A percentile compares a stretch with the other conserved stretches of the same genome.
Conservation (phyloP, 1,284 basidiomycete genomes). For the Psilocybe mexicana region DNA sequence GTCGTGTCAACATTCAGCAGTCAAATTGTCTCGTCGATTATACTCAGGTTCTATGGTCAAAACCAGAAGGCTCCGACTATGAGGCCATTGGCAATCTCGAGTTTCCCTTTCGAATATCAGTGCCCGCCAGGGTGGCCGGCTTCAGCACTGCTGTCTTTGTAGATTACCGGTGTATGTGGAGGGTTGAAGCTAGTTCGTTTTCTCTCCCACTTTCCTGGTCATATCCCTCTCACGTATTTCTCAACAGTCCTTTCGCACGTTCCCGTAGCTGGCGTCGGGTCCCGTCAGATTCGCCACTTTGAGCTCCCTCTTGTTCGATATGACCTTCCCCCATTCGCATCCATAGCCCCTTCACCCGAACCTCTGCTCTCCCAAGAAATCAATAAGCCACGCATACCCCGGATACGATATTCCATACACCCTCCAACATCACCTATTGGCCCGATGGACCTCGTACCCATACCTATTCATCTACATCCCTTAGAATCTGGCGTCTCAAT, state of each 20-base stretch:
- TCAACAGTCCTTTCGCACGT: conserved; percentile 57
- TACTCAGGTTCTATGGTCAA: conserved; percentile 65
- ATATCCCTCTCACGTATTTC: conserved; percentile 18
- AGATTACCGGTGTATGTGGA: conserved; percentile 79
- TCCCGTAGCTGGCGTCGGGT: conserved; percentile 64
- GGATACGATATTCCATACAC: conserved; percentile 50
- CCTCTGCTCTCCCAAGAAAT: conserved; percentile 40
- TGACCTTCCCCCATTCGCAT: conserved; percentile 47
- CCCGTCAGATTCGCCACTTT: conserved; percentile 63
- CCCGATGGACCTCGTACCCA: conserved; percentile 56
- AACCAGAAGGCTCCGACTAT: conserved; percentile 55
- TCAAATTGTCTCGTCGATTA: conserved; percentile 69
- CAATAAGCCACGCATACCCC: conserved; percentile 46
- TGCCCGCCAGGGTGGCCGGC: conserved; percentile 65
- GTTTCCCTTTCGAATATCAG: conserved; percentile 65
- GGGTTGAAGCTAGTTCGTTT: conserved; percentile 74
- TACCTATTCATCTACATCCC: conserved; percentile 51
- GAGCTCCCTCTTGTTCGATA: conserved; percentile 69
- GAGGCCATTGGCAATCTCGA: conserved; percentile 64
- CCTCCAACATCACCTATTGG: conserved; percentile 50
- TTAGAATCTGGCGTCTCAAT: conserved; percentile 49
- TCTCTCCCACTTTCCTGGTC: conserved; percentile 14
- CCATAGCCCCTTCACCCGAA: conserved; percentile 32
- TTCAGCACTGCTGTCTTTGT: conserved; percentile 72
- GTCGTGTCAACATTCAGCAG: conserved; percentile 54